A percentile compares a stretch with the other conserved stretches of the same genome.
These are phyloP conservation scores for Citrus hindsii DNA, from an alignment of 345 rosid species.

Conservation along the genomic window DNA sequence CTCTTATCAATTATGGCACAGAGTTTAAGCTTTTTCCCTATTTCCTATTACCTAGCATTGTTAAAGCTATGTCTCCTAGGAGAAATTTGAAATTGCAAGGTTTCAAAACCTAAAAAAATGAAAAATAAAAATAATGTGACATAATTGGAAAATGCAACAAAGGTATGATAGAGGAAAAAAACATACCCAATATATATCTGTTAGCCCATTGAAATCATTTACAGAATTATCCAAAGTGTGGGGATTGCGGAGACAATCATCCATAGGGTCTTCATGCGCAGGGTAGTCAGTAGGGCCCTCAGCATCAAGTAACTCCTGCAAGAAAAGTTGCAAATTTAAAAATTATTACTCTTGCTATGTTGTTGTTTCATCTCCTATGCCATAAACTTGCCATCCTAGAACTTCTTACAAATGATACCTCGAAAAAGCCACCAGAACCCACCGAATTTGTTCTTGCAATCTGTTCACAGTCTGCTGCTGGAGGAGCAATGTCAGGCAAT, in stretches of 20 bases:
- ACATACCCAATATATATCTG: constrained; percentile 85
- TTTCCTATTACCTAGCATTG: too few relatives aligned
- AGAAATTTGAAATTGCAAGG: not conserved
- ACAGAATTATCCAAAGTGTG: constrained; percentile 35
- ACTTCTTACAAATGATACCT: constrained; percentile 34
- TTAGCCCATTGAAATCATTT: constrained; percentile 50
- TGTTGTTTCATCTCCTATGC: not conserved
- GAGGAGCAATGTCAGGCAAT: constrained; percentile 32
- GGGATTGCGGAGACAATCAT: constrained; percentile 39
- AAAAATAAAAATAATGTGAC: not conserved
- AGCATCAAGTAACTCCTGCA: constrained; percentile 40
- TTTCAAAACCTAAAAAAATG: not conserved
- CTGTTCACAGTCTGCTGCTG: constrained; percentile 23
- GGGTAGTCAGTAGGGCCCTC: constrained; percentile 31
- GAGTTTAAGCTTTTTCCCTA: not conserved
- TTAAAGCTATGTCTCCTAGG: not conserved
- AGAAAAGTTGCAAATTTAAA: constrained; percentile 1
- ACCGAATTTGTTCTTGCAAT: constrained; percentile 22
- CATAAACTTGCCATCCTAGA: constrained; percentile 1
- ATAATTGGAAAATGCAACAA: not conserved
- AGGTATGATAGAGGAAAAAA: not conserved
- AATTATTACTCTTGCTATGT: constrained; percentile 4
- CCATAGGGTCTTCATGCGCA: constrained; percentile 40
- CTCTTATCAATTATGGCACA: not conserved
- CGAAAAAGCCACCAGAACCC: constrained; percentile 24